Conservation (phyloP, 2,329 filamentous ascomycete species). For the Colletotrichum euphorbiae region DNA sequence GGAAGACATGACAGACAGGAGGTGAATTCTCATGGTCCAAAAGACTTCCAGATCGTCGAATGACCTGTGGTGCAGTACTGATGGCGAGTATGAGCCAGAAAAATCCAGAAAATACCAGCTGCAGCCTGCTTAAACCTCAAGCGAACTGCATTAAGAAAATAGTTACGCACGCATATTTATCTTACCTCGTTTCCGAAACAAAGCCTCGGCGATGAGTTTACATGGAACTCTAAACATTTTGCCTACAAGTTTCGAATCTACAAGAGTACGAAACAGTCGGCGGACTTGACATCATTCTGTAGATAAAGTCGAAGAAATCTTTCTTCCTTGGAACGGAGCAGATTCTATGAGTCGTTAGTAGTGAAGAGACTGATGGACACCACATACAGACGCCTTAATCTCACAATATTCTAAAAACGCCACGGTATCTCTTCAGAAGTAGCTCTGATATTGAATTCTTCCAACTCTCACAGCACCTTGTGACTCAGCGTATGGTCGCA, state of each 20-base stretch:
- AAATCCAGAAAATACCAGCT: background rate
- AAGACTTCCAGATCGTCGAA: background rate
- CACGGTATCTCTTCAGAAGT: background rate
- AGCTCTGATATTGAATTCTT: background rate
- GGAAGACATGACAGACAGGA: background rate
- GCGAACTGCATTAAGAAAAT: background rate
- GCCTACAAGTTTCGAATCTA: background rate
- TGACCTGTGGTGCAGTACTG: background rate
- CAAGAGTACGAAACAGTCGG: background rate
- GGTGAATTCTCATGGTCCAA: background rate
- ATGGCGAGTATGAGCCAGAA: background rate
- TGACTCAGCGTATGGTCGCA: background rate
- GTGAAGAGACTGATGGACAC: background rate
- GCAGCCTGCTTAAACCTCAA: background rate
- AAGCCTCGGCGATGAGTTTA: background rate
- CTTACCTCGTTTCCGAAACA: background rate
- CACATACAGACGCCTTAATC: background rate
- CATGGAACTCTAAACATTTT: background rate
- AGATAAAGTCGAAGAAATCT: background rate
- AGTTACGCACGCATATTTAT: background rate
- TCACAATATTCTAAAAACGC: background rate
- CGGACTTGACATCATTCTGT: background rate
- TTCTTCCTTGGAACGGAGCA: background rate
- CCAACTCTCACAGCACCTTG: background rate
- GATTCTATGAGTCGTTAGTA: background rate